Base-by-base conservation (phyloP, 2,329 filamentous ascomycete genomes). In the Alternaria postmessia region DNA sequence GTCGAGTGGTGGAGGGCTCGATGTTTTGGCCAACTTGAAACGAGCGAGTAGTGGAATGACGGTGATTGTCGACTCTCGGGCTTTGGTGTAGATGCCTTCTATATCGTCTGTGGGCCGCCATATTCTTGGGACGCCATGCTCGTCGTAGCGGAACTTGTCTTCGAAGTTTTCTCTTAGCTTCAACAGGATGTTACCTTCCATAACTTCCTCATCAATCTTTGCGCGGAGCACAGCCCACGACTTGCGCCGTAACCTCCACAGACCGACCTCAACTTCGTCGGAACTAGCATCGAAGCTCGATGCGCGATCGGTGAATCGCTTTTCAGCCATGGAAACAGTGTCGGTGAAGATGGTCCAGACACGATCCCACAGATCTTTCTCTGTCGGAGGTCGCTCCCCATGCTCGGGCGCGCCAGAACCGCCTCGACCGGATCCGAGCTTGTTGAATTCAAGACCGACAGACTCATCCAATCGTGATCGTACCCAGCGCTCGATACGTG, bases 131-230 rank as follows among this genome's bases (percentile, higher is more conserved):
- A 99, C 95, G 26, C 95, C 95, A 7, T 89, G 89, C 61, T 97
- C 94, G 72, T 99, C 95, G 73, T 99, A 99, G 65, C 95, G 90
- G 86, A 99, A 99, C 80, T 97, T 97, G 82, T 99, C 95, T 80
- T 99, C 95, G 69, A 99, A 99, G 82, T 97, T 98, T 79, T 99
- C 95, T 36, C 95, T 89, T 52, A 99, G 87, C 83, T 99, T 99
- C 69, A 98, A 85, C 34, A 98, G 83, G 54, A 99, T 89, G 75
- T 98, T 99, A 72, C 94, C 94, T 81, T 98, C 95, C 89, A 96
- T 96, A 75, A 97, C 92, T 80, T 99, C 95, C 75, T 99, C 95
- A 36, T 98, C 94, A 63, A 99, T 91, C 83, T 92, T 95, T 61
- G 93, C 90, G 46, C 92, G 88, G 62, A 99, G 84, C 14, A 94